A percentile compares a stretch with the other conserved stretches of the same genome.
phyloP scores from a whole-genome alignment of 495 filamentous ascomycete genomes.

The Podospora sp. region DNA sequence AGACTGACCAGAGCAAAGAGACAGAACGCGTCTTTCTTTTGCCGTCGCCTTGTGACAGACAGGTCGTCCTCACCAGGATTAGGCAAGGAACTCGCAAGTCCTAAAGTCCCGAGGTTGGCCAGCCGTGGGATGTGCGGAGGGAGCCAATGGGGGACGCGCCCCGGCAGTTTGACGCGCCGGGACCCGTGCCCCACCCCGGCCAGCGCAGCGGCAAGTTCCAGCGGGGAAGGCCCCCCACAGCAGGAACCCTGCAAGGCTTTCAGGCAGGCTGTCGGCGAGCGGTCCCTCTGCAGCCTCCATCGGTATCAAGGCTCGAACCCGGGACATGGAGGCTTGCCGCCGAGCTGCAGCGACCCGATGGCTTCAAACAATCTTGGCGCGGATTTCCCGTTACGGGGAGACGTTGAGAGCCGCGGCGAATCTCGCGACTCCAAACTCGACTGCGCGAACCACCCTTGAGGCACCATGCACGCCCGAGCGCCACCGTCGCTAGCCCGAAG shows the following conservation, averaged over 20 bases:
- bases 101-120: not conserved
- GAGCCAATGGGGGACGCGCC: not conserved
- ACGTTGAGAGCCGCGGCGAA: not conserved
- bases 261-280: not conserved
- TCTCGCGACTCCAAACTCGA: not conserved
- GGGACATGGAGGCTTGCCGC: not conserved
- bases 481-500: slow-evolving; percentile 12
- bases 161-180: not conserved
- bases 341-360: no score
- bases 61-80: not conserved
- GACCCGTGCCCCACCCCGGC: not conserved
- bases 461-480: not conserved
- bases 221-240: not conserved
- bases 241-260: not conserved
- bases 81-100: not conserved
- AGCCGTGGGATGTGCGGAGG: not conserved
- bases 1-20: no score
- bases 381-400: not conserved
- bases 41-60: not conserved
- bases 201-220: not conserved
- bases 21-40: not conserved
- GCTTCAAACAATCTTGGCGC: not conserved
- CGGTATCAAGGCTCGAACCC: not conserved
- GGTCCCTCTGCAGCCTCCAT: not conserved
- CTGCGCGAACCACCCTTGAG: not conserved